Evolutionary conservation across 2,329 filamentous ascomycete species (phyloP), one percentile per base, ranked within the genome.

Genomic region (Lasiodiplodia sp.): DNA sequence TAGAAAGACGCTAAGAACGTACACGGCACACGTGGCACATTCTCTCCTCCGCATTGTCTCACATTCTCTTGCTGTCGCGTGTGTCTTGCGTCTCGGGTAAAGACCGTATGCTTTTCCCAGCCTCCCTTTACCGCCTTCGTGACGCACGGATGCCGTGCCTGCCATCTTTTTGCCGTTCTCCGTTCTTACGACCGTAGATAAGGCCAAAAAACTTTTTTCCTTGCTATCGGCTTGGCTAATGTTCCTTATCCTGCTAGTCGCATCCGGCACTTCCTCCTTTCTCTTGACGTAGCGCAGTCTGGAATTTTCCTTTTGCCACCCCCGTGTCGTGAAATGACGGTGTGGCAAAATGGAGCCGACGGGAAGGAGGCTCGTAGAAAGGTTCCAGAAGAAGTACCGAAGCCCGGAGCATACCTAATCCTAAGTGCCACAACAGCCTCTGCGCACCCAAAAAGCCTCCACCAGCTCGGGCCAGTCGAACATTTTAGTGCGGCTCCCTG

Each of bases 281-380:
- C 52, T 28, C 28, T 25, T 53, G 51, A 53, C 51, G 23, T 18
- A 31, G 21, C 21, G 21, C 31, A 34, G 31, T 34, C 31, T 14
- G 51, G n/a, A 52, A 12, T 52, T 28, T 34, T 37, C 38, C 23
- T 58, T 47, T 47, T 21, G 44, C n/a, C 55, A 38, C 34, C 37
- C 5, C 37, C 56, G 37, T 60, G 56, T 60, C 44, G 60, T 31
- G 60, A 64, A 64, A 64, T 64, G 44, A 64, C 60, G 47, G 60
- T 64, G 60, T 64, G 60, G 60, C 60, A 64, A 64, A 64, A 51
- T n/a, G 28, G n/a, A 14, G 18, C 14, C 23, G 23, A 53, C 51
- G 31, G 47, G 23, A 21, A 52, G 23, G 31, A 53, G 10, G 10
- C 16, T 47, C 44, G 18, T 47, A 28, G 53, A 31, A 56, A 2